These are phyloP conservation scores for Leptosphaerulina australis DNA, from an alignment of 2,329 filamentous ascomycete species.

Conservation along the genomic window DNA sequence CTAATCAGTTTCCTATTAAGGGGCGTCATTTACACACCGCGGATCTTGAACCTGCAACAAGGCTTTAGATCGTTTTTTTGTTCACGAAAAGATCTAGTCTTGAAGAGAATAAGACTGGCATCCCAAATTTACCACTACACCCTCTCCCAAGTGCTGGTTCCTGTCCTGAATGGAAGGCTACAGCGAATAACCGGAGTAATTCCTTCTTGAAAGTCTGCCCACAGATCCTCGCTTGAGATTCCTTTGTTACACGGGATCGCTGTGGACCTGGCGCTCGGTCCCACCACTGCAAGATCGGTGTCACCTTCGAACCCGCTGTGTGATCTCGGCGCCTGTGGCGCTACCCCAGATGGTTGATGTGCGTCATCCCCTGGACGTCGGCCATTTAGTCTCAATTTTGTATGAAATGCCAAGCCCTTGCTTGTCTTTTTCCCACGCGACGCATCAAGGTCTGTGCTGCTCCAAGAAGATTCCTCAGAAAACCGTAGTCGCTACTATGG, in stretches of 20 bases:
- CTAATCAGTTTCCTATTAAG: background rate
- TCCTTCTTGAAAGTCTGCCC: conserved; percentile 12
- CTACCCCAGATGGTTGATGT: conserved; percentile 36
- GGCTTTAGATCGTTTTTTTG: background rate
- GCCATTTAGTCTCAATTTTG: conserved; percentile 25
- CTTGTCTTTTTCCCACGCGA: conserved; percentile 42
- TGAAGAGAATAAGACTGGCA: conserved; percentile 1
- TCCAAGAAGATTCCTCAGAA: conserved; percentile 12
- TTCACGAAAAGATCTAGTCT: background rate
- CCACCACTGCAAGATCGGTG: conserved; percentile 48
- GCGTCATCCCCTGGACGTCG: conserved; percentile 38
- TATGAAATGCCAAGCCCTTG: conserved; percentile 28
- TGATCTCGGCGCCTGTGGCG: conserved; percentile 42
- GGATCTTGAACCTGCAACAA: conserved; percentile 4
- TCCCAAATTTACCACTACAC: conserved; percentile 1
- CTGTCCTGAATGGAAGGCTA: background rate
- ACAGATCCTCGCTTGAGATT: conserved; percentile 26
- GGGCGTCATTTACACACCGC: background rate
- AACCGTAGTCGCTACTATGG: conserved; percentile 25
- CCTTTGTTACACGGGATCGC: conserved; percentile 43
- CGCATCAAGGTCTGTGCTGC: conserved; percentile 27
- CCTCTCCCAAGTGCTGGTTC: background rate
- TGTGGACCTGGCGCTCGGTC: conserved; percentile 44
- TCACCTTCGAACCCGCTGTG: conserved; percentile 36
- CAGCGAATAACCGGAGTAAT: background rate